These are phyloP conservation scores for Pseudozyma hubeiensis DNA, from an alignment of 1,284 basidiomycete genomes.

Conservation along the genomic window DNA sequence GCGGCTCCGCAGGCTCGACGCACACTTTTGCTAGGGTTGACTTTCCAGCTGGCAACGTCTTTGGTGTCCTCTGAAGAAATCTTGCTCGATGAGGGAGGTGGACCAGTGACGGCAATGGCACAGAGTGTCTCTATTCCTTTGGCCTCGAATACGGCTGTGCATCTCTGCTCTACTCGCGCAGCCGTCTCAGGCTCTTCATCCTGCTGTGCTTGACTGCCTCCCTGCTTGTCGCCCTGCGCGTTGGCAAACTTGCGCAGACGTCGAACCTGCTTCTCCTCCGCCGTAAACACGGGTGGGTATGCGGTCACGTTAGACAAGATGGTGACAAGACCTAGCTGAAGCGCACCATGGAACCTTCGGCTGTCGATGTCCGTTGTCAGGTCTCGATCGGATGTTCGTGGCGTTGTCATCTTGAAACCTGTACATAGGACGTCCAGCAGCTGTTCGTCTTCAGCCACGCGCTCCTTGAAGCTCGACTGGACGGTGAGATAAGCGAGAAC, in stretches of 20 bases:
- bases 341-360: constrained; percentile 38
- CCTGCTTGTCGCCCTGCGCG: constrained; percentile 24
- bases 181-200: constrained; percentile 24
- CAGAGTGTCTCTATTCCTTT: constrained; percentile 48
- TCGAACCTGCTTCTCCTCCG: constrained; percentile 56
- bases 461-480: constrained; percentile 36
- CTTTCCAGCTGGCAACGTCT: constrained; percentile 8
- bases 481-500: constrained; percentile 57
- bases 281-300: constrained; percentile 45
- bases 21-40: constrained; percentile 34
- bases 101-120: constrained; percentile 30
- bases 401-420: constrained; percentile 11
- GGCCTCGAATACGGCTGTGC: constrained; percentile 45
- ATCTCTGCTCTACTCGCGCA: constrained; percentile 28
- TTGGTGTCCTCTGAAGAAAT: background rate
- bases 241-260: constrained; percentile 55
- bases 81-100: constrained; percentile 5
- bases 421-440: constrained; percentile 43
- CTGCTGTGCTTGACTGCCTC: constrained; percentile 22
- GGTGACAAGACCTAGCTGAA: constrained; percentile 55
- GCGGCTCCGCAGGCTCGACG: constrained; percentile 25
- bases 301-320: constrained; percentile 47
- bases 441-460: constrained; percentile 15
- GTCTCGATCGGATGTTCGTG: background rate
- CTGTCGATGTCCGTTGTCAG: constrained; percentile 15